Conservation (phyloP, 192 early-diverging fungal species). For the Mortierella hygrophila region DNA sequence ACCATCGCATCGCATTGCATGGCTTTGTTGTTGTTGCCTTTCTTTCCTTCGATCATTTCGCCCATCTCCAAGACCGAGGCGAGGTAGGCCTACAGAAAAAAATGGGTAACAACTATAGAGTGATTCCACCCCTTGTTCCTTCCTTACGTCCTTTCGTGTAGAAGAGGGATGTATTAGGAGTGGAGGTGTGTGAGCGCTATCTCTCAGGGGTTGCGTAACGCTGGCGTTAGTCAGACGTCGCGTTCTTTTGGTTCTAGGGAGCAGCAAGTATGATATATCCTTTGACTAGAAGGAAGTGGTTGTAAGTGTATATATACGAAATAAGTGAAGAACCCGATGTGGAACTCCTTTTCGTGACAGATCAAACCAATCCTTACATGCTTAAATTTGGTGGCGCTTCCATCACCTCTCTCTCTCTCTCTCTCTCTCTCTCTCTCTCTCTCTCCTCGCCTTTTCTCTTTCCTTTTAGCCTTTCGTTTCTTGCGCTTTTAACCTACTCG, state of each 20-base stretch:
- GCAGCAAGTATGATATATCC: too few species aligned
- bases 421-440: too few species aligned
- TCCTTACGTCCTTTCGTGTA: not conserved
- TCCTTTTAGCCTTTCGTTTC: too few species aligned
- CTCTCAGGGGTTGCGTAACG: not conserved
- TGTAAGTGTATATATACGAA: too few species aligned
- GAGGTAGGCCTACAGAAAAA: not conserved
- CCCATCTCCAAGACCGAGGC: not conserved
- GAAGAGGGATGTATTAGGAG: not conserved
- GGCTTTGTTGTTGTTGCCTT: not conserved
- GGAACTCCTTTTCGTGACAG: too few species aligned
- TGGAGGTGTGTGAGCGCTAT: not conserved
- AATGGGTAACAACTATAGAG: not conserved
- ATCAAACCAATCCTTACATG: too few species aligned
- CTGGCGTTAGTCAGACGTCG: not conserved
- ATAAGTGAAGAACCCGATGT: too few species aligned
- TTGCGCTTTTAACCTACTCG: too few species aligned
- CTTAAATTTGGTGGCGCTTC: not conserved
- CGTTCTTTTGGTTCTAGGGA: not conserved
- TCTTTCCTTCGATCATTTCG: not conserved
- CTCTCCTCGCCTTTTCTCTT: too few species aligned
- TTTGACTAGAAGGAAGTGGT: too few species aligned
- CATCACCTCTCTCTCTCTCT: not conserved
- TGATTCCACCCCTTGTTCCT: not conserved
- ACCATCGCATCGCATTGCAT: not conserved